phyloP scores from a whole-genome alignment of 1,284 basidiomycete genomes.

The Ceratobasidium sp. region DNA sequence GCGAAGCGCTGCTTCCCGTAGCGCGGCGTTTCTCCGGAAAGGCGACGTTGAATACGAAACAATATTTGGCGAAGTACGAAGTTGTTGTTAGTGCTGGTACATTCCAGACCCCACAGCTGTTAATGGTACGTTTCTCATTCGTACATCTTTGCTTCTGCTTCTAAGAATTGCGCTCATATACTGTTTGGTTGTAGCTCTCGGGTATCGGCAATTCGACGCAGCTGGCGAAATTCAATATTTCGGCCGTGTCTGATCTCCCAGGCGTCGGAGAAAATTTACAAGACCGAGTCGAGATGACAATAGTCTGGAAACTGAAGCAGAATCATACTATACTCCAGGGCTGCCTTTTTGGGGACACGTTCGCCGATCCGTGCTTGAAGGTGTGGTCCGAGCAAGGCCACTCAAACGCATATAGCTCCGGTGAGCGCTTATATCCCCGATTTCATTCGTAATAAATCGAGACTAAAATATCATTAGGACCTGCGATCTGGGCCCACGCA shows the following conservation, averaged over 20 bases:
- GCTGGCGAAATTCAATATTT: conserved; percentile 36
- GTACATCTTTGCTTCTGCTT: background rate
- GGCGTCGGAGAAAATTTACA: conserved; percentile 36
- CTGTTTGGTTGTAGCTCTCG: conserved; percentile 17
- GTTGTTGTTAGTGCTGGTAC: conserved; percentile 35
- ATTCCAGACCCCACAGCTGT: conserved; percentile 36
- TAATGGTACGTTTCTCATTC: conserved; percentile 15
- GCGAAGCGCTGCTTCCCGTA: conserved; percentile 23
- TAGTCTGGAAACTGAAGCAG: conserved; percentile 38
- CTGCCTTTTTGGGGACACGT: conserved; percentile 36
- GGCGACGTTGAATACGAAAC: conserved; percentile 17
- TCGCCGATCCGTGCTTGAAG: conserved; percentile 32
- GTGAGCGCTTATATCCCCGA: background rate
- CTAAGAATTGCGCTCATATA: background rate
- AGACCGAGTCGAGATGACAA: conserved; percentile 41
- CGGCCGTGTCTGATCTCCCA: conserved; percentile 25
- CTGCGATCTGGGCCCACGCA: conserved; percentile 36
- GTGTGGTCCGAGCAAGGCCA: conserved; percentile 24
- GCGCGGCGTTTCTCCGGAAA: conserved; percentile 29
- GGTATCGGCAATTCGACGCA: conserved; percentile 32
- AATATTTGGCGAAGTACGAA: conserved; percentile 38
- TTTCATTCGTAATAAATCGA: background rate
- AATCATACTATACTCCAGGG: conserved; percentile 35
- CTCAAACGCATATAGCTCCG: conserved; percentile 32
- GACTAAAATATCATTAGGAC: background rate